These are phyloP conservation scores for Arthroderma uncinatum DNA, from an alignment of 2,329 filamentous ascomycete species.

Conservation along the genomic window DNA sequence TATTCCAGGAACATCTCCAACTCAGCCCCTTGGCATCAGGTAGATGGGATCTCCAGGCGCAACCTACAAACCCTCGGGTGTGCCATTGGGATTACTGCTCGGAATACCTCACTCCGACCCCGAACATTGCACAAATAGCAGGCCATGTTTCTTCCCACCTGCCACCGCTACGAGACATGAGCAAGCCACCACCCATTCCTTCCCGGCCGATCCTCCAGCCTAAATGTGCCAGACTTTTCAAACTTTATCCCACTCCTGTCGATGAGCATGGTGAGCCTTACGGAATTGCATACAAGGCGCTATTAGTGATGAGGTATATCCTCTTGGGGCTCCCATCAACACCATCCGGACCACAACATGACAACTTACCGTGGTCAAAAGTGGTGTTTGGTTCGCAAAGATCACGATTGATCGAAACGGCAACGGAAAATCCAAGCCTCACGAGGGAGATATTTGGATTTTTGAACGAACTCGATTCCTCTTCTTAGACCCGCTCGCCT, in stretches of 20 bases:
- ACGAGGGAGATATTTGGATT: slow-evolving; percentile 34
- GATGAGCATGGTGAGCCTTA: slow-evolving; percentile 35
- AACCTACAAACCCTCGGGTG: slow-evolving; percentile 14
- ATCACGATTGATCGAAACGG: slow-evolving; percentile 29
- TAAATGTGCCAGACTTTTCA: slow-evolving; percentile 31
- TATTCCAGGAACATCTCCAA: slow-evolving; percentile 34
- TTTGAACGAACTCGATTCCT: slow-evolving; percentile 27
- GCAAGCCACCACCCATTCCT: slow-evolving; percentile 17
- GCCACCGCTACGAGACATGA: slow-evolving; percentile 13
- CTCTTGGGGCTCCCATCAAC: slow-evolving; percentile 20
- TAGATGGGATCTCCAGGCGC: slow-evolving; percentile 8
- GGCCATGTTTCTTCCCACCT: slow-evolving; percentile 28
- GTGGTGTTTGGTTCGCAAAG: slow-evolving; percentile 32
- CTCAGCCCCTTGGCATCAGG: slow-evolving; percentile 14
- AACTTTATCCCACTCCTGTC: slow-evolving; percentile 32
- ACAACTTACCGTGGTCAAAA: slow-evolving; percentile 30
- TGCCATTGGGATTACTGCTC: slow-evolving; percentile 33
- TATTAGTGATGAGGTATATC: slow-evolving; percentile 38
- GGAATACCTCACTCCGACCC: slow-evolving; percentile 26
- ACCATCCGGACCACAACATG: slow-evolving; percentile 19
- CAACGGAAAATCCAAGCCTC: slow-evolving; percentile 33
- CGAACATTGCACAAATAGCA: slow-evolving; percentile 28
- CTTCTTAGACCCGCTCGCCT: not conserved
- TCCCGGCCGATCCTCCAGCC: slow-evolving; percentile 30
- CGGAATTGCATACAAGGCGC: slow-evolving; percentile 38